A percentile compares a stretch with the other conserved stretches of the same genome.
Evolutionary conservation across 2,329 filamentous ascomycete species (phyloP).

Genomic region (Penicillium sp.): DNA sequence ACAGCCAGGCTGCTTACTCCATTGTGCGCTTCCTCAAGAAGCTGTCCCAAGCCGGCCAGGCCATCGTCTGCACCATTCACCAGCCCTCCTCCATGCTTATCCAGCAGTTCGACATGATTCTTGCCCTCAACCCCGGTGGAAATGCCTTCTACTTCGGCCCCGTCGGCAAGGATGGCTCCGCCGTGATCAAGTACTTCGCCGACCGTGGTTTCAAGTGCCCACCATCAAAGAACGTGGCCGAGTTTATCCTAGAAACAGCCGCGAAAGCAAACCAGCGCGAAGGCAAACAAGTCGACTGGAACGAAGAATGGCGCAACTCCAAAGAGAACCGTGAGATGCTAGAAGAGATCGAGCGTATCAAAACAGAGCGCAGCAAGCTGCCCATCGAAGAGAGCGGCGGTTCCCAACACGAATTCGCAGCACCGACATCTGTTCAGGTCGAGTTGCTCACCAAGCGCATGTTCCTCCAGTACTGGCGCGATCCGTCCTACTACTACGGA

Average conservation of each 20-base stretch:
- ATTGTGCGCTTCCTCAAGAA: slow-evolving; percentile 73
- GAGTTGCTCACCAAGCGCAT: slow-evolving; percentile 69
- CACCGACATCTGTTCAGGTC: slow-evolving; percentile 66
- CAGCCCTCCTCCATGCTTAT: slow-evolving; percentile 72
- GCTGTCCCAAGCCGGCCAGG: slow-evolving; percentile 67
- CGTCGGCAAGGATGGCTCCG: slow-evolving; percentile 68
- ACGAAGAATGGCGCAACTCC: slow-evolving; percentile 73
- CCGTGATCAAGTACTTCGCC: slow-evolving; percentile 70
- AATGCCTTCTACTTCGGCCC: slow-evolving; percentile 76
- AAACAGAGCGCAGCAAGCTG: slow-evolving; percentile 59
- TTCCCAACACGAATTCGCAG: slow-evolving; percentile 65
- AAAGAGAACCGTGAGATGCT: slow-evolving; percentile 63
- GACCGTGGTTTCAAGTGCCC: slow-evolving; percentile 69
- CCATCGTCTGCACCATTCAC: slow-evolving; percentile 75
- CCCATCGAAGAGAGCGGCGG: slow-evolving; percentile 46
- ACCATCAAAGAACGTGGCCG: slow-evolving; percentile 67
- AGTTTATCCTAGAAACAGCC: slow-evolving; percentile 69
- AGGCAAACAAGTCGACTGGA: slow-evolving; percentile 69
- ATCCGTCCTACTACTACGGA: slow-evolving; percentile 75
- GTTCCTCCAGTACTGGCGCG: slow-evolving; percentile 75
- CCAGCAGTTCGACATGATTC: slow-evolving; percentile 74
- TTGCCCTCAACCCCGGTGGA: slow-evolving; percentile 69
- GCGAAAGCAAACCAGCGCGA: slow-evolving; percentile 60
- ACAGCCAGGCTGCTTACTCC: slow-evolving; percentile 70
- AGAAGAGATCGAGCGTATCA: slow-evolving; percentile 69